Conservation (phyloP, 306 rosid species). For the Sicyos edulis region DNA sequence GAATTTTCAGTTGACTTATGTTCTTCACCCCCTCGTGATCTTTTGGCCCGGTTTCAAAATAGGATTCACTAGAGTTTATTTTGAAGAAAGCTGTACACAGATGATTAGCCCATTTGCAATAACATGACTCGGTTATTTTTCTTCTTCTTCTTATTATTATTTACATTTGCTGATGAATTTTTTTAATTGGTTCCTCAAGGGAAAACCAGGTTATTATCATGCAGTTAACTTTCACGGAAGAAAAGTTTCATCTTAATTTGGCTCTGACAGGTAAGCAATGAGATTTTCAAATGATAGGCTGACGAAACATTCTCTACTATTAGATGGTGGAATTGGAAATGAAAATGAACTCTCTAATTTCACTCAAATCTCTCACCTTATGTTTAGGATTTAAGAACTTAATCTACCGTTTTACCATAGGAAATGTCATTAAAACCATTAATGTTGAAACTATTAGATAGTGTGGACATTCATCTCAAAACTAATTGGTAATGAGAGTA, state of each 20-base stretch:
- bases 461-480: no score
- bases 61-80: no score
- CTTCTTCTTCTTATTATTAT: no score
- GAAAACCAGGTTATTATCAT: background rate
- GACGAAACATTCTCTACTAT: background rate
- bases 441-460: background rate
- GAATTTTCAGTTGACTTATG: conserved; percentile 4
- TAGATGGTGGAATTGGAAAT: background rate
- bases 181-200: background rate
- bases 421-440: background rate
- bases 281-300: conserved; percentile 4
- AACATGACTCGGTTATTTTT: background rate
- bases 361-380: background rate
- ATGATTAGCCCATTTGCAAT: conserved; percentile 2
- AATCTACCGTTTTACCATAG: background rate
- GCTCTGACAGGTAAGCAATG: conserved; percentile 1
- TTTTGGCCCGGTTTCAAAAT: background rate
- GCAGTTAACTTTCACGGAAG: background rate
- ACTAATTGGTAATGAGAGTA: no score
- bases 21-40: background rate
- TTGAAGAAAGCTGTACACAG: background rate
- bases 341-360: background rate
- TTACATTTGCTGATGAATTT: background rate
- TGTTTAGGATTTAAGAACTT: background rate
- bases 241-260: background rate